These are phyloP conservation scores for Hypoxylon intermedium DNA, from an alignment of 495 filamentous ascomycete species.

Conservation along the genomic window DNA sequence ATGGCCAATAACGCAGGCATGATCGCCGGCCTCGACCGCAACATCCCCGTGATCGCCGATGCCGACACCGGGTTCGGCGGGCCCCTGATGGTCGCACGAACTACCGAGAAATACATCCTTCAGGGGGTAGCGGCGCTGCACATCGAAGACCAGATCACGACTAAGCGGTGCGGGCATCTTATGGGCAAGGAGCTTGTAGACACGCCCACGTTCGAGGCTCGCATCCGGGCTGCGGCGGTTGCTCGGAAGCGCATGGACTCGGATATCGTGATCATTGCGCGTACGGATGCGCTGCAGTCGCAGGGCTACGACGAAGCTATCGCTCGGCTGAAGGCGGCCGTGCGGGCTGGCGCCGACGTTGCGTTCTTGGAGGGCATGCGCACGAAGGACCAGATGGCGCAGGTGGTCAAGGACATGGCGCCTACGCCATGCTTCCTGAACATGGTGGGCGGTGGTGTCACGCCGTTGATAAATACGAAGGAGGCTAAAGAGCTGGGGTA, in stretches of 20 bases:
- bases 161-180: constrained; percentile 71
- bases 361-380: constrained; percentile 71
- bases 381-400: constrained; percentile 59
- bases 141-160: constrained; percentile 73
- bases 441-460: constrained; percentile 67
- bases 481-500: constrained; percentile 69
- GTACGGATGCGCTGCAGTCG: constrained; percentile 70
- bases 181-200: constrained; percentile 67
- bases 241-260: constrained; percentile 49
- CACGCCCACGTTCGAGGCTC: constrained; percentile 57
- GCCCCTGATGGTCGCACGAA: constrained; percentile 66
- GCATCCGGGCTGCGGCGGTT: constrained; percentile 57
- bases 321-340: constrained; percentile 60
- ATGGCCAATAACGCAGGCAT: constrained; percentile 71
- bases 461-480: constrained; percentile 58
- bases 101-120: constrained; percentile 67
- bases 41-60: constrained; percentile 69
- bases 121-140: constrained; percentile 74
- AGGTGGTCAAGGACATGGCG: constrained; percentile 59
- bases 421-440: constrained; percentile 66
- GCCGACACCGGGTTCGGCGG: constrained; percentile 72
- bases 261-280: constrained; percentile 73
- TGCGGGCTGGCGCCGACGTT: constrained; percentile 67
- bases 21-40: constrained; percentile 68
- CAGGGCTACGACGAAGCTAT: constrained; percentile 69